Evolutionary conservation across 1,284 basidiomycete species (phyloP).

Genomic region (Pulchroboletus neoregius): DNA sequence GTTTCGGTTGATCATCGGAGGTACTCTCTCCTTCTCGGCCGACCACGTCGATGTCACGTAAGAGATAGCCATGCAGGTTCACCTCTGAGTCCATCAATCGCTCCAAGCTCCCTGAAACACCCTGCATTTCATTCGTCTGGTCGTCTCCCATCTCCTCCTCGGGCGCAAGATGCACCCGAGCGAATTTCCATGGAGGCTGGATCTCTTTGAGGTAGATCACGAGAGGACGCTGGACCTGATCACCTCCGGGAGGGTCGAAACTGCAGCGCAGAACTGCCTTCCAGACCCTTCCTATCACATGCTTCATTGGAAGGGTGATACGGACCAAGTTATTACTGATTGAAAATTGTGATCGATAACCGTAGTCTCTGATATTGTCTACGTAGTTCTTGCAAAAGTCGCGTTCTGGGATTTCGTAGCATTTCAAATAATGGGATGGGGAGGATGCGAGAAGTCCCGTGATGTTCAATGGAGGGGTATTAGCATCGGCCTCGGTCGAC

Average conservation of each 20-base stretch:
- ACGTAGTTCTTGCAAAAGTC: slow-evolving; percentile 22
- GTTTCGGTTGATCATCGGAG: neutral
- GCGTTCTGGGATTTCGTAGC: slow-evolving; percentile 22
- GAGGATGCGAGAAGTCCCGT: slow-evolving; percentile 27
- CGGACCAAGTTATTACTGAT: slow-evolving; percentile 21
- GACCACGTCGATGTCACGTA: slow-evolving; percentile 15
- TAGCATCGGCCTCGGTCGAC: neutral
- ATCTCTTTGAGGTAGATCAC: slow-evolving; percentile 23
- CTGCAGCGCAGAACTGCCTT: slow-evolving; percentile 26
- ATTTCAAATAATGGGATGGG: slow-evolving; percentile 18
- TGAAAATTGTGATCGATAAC: slow-evolving; percentile 19
- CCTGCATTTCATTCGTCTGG: neutral
- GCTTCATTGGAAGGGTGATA: slow-evolving; percentile 23
- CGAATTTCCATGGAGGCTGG: slow-evolving; percentile 9
- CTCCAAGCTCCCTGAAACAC: slow-evolving; percentile 24
- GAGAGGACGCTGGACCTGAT: slow-evolving; percentile 20
- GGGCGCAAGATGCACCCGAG: slow-evolving; percentile 15
- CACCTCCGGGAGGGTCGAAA: slow-evolving; percentile 15
- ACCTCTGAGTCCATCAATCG: slow-evolving; percentile 13
- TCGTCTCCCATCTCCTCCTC: neutral
- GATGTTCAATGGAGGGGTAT: neutral
- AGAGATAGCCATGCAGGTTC: slow-evolving; percentile 12
- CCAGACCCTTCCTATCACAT: slow-evolving; percentile 14
- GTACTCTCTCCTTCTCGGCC: slow-evolving; percentile 5
- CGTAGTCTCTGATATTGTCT: slow-evolving; percentile 12